Evolutionary conservation across 208 protist species (phyloP), one percentile per base, ranked within the genome.

Genomic region (Crithidia thermophila): DNA sequence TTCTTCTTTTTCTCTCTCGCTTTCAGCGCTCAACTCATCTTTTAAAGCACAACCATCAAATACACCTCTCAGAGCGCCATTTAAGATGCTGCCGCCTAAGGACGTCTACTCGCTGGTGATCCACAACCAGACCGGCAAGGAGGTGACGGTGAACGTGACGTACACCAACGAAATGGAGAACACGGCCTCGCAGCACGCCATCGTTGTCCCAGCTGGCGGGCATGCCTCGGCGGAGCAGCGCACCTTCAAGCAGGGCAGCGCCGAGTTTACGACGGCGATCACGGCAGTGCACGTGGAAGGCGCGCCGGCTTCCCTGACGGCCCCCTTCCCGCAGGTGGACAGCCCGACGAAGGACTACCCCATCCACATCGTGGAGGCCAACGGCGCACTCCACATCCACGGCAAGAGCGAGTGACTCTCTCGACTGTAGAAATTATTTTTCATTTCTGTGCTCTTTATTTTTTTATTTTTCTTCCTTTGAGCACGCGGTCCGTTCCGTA

Each of bases 41-140:
- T 39, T 57, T 63, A n/a, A 14, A 51, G 21, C 28, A 30, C 27
- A 33, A 33, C 9, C 37, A 27, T 14, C 28, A n/a, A 60, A 53
- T 27, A 43, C 39, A 10, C 39, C 39, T 52, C 42, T 67, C 60
- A n/a, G 47, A 16, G 16, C 10, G 21, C 51, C 45, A 31, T 46
- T 16, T n/a, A 69, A 30, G 18, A 89, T 90, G 83, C 74, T 77
- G 27, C 71, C 87, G 11, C 87, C 87, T 47, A 65, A 56, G n/a
- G 72, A 93, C 53, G 87, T 90, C 31, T 93, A 90, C 72, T 90
- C 87, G 30, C 63, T 67, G 27, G 45, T 82, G 10, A 77, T 89
- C 52, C 71, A 73, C 74, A 93, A 90, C 53, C 30, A 73, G 2
- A 75, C 81, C 0, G 39, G 20, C 11, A 53, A 75, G 45, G 51